Base-by-base conservation (phyloP, 2,329 filamentous ascomycete genomes). In the Sarocladiaceae sp. region DNA sequence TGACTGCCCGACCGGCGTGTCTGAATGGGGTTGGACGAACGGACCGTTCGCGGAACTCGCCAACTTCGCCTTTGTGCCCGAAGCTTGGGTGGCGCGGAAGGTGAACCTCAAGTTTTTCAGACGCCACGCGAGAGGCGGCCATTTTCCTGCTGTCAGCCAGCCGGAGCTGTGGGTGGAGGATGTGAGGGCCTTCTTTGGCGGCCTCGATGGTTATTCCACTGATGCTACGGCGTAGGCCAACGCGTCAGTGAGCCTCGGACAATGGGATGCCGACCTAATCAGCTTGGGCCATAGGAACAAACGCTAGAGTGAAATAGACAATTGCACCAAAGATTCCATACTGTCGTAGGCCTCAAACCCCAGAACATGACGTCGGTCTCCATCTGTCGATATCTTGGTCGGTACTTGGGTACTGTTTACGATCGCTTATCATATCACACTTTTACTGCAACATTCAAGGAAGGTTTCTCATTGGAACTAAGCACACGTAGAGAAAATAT, bases 71-170 rank as follows among this genome's bases (percentile, higher is more conserved):
- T 39, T 13, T 21, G 26, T 39, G 44, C 21, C 44, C 9, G 16
- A 23, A 12, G 39, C 29, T 7, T 43, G 39, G 39, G 24, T 23
- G 9, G n/a, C 10, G 21, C 39, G 39, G 9, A 20, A n/a, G 12
- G 39, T 31, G 23, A 31, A 43, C 26, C 16, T 43, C 21, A 23
- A 20, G 13, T 43, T 29, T 20, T 19, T 29, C 15, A 29, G 11
- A 12, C 20, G 16, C n/a, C 46, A 47, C 16, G 42, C 26, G 3
- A 20, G 13, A 9, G 46, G 46, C 11, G 46, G 46, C 33, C 46
- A 47, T 24, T 47, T 47, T 29, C 46, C 46, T 10, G 42, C 46
- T 6, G 20, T 42, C 21, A 47, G 42, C 24, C 11, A 33, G 9
- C 42, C 46, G 16, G 19, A 31, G 7, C 6, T 27, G n/a, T 47